Evolutionary conservation across 768 basidiomycete genomes (phyloP), one percentile per base, ranked within the genome.

Genomic region (Phaeolepiota aurea): DNA sequence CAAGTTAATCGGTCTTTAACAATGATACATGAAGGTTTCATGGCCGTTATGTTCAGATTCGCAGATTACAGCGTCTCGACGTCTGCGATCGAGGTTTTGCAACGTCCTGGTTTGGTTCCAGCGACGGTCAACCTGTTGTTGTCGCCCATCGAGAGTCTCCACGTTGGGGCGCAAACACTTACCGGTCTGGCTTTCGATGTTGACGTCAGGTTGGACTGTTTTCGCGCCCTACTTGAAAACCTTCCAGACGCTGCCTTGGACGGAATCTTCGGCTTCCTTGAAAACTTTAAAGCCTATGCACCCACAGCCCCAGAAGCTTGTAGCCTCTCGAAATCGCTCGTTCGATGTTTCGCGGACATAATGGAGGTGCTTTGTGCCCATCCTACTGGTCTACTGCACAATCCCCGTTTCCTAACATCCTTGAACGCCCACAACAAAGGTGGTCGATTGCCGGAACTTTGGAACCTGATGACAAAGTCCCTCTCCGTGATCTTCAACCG

Each of bases 311-410:
- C 87, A 0, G 96, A 98, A 54, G 93, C 92, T 0, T 90, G 88
- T 54, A 80, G 73, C 37, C 55, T 91, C n/a, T 88, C 96, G 3
- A 87, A 87, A 50, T 82, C 87, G 14, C 75, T 97, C 16, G 96
- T 96, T 13, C 80, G 84, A 2, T 94, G 92, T 59, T 73, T 97
- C 50, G 88, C 89, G 10, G 96, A 99, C 53, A 76, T 96, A 43
- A 75, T 97, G 42, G 92, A 97, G 25, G 82, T 82, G 3, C 72
- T 98, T 1, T 94, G 90, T 53, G 72, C 79, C 5, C 71, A 65
- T 25, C 75, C 74, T 1, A 78, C 79, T 48, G 88, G 88, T 10
- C 64, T 93, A 3, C 62, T 93, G 3, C 78, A 78, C 50, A 67
- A 72, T 23, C 43, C 60, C 3, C 43, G 49, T 12, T 87, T 82